Percentiles rank a stretch among this genome's conserved stretches.
Evolutionary conservation across 257 asterid species (phyloP).

Genomic region (Paraleonurus japonicus): DNA sequence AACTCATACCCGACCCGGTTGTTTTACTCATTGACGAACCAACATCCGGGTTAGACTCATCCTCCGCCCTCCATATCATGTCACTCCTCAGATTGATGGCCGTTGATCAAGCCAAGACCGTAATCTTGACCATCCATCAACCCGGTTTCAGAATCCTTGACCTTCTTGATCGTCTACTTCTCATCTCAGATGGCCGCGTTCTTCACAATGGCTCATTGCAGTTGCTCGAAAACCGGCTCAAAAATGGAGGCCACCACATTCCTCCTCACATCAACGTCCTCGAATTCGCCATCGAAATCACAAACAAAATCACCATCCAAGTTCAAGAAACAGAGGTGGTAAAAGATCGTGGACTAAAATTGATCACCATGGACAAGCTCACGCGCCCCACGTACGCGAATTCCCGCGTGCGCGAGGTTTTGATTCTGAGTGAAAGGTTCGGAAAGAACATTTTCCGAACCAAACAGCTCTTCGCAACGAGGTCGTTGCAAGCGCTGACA

Average conservation of each 20-base stretch:
- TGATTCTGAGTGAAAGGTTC: conserved; percentile 61
- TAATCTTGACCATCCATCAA: conserved; percentile 78
- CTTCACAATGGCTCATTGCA: conserved; percentile 60
- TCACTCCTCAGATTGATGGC: conserved; percentile 56
- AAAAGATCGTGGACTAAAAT: no score
- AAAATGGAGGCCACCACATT: conserved; percentile 40
- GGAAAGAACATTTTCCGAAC: conserved; percentile 71
- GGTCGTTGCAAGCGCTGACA: conserved; percentile 51
- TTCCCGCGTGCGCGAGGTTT: conserved; percentile 43
- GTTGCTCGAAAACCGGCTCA: conserved; percentile 49
- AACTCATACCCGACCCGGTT: conserved; percentile 69
- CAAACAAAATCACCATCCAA: conserved; percentile 24
- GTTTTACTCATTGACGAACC: conserved; percentile 77
- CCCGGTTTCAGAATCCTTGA: conserved; percentile 83
- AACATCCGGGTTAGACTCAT: conserved; percentile 83
- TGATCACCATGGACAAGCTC: not conserved
- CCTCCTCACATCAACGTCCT: conserved; percentile 71
- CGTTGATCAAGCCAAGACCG: conserved; percentile 45
- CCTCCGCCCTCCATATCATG: conserved; percentile 70
- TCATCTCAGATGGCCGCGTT: conserved; percentile 59
- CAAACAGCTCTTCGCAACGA: conserved; percentile 65
- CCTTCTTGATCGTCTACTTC: conserved; percentile 58
- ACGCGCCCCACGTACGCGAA: conserved; percentile 35
- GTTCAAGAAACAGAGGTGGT: conserved; percentile 12
- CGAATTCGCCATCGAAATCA: conserved; percentile 69